Evolutionary conservation across 2,329 filamentous ascomycete species (phyloP), one percentile per base, ranked within the genome.

Genomic region (Didymellaceae sp.): DNA sequence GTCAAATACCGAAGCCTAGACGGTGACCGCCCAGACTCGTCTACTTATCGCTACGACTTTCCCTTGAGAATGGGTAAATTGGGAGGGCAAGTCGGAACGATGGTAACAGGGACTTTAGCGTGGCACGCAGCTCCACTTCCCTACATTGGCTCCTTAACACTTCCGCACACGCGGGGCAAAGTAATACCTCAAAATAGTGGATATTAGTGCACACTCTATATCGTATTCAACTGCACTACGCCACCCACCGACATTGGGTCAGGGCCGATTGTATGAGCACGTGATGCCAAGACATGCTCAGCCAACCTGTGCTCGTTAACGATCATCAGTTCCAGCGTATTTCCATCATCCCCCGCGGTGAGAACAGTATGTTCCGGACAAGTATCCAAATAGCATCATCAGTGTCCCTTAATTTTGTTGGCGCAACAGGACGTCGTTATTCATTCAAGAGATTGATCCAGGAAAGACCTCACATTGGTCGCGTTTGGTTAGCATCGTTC

Each of bases 381-480:
- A 32, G 9, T 10, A 17, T 42, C 18, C 11, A 6, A 17, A 32
- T 32, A 20, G 7, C 28, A 18, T 2, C 39, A 24, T 32, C 9
- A 6, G 10, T 3, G 13, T 25, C 26, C n/a, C 13, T 13, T 4
- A 17, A 22, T 17, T 7, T 32, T 2, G 2, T 54, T 14, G 45
- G 56, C 16, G 22, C 44, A 30, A 57, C 46, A 17, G 67, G 69
- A 55, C 53, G 54, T 45, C 47, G 50, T 37, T 73, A 73, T 60
- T 16, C 45, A 11, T 71, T 70, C 50, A 70, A 65, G 30, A 40
- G 66, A 43, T 40, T 72, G 21, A 57, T 74, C 45, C 66, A 72
- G 54, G 66, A 73, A 48, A 66, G 68, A 61, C 56, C 56, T 42
- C 55, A 64, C 42, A 3, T 67, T 17, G 67, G 67, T 40, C 59